A percentile compares a stretch with the other conserved stretches of the same genome.
Evolutionary conservation across 1,284 basidiomycete species (phyloP).

Genomic region (Ustilago hordei): DNA sequence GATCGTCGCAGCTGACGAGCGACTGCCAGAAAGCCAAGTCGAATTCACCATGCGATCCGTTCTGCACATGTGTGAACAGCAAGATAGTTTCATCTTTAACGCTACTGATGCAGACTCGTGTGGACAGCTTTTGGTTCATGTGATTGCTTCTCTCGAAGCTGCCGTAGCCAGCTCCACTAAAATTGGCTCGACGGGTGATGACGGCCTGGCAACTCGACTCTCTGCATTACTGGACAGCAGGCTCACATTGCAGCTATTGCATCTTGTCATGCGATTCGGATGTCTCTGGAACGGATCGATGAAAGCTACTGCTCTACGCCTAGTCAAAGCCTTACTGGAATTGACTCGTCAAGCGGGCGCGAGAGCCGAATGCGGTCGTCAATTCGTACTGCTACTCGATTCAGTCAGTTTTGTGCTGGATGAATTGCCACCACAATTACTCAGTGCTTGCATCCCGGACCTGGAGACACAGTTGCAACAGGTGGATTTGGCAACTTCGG

Average conservation of each 20-base stretch:
- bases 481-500: constrained; percentile 22
- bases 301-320: constrained; percentile 20
- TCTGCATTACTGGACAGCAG: constrained; percentile 4
- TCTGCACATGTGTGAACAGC: constrained; percentile 43
- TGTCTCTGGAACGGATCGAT: constrained; percentile 39
- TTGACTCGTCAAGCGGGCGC: constrained; percentile 25
- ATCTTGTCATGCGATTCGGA: constrained; percentile 38
- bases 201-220: constrained; percentile 3
- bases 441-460: constrained; percentile 17
- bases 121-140: constrained; percentile 28
- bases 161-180: neutral
- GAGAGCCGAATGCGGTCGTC: constrained; percentile 5
- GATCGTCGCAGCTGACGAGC: neutral
- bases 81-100: constrained; percentile 36
- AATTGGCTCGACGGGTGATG: neutral
- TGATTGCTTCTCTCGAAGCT: constrained; percentile 27
- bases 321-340: constrained; percentile 29
- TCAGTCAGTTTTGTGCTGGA: constrained; percentile 45
- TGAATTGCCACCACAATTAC: constrained; percentile 36
- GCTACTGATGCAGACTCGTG: constrained; percentile 49
- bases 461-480: constrained; percentile 26
- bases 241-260: constrained; percentile 28
- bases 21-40: constrained; percentile 7
- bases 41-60: constrained; percentile 31
- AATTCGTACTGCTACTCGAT: constrained; percentile 33